phyloP scores from a whole-genome alignment of 495 filamentous ascomycete species.

The Cercophora sp. region DNA sequence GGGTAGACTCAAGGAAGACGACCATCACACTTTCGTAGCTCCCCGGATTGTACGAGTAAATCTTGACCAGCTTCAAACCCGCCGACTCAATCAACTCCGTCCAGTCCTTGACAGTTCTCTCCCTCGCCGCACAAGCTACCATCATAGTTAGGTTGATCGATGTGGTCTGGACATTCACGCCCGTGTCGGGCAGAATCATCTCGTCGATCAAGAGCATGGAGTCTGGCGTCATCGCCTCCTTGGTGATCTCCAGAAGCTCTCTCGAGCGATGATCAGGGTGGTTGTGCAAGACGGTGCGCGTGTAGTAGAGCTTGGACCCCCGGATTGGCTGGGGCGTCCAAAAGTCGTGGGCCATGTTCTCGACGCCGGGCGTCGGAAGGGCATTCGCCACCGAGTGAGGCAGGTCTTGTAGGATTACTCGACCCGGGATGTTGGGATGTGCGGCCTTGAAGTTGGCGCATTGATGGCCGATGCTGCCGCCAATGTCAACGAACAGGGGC shows the following conservation, averaged over 20 bases:
- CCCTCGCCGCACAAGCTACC: constrained; percentile 33
- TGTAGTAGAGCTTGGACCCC: constrained; percentile 37
- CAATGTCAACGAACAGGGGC: constrained; percentile 49
- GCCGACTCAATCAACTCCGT: constrained; percentile 26
- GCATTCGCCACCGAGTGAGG: constrained; percentile 32
- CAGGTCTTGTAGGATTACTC: constrained; percentile 54
- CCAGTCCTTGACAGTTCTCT: constrained; percentile 43
- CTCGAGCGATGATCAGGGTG: constrained; percentile 22
- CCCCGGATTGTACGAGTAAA: constrained; percentile 34
- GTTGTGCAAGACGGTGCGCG: constrained; percentile 32
- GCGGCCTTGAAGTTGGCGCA: constrained; percentile 40
- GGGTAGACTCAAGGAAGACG: too few species aligned
- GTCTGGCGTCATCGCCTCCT: constrained; percentile 31
- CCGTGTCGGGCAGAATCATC: constrained; percentile 33
- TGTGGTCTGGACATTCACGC: constrained; percentile 21
- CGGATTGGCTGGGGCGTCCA: constrained; percentile 45
- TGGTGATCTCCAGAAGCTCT: constrained; percentile 25
- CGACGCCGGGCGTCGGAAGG: constrained; percentile 40
- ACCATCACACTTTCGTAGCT: too few species aligned
- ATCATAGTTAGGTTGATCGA: constrained; percentile 42
- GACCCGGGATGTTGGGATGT: constrained; percentile 38
- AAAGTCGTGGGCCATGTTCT: constrained; percentile 46
- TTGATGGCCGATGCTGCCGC: constrained; percentile 53
- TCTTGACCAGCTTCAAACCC: constrained; percentile 44
- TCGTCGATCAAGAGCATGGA: constrained; percentile 41